phyloP scores from a whole-genome alignment of 176 grass and related monocot genomes.

The Oryza glaberrima region DNA sequence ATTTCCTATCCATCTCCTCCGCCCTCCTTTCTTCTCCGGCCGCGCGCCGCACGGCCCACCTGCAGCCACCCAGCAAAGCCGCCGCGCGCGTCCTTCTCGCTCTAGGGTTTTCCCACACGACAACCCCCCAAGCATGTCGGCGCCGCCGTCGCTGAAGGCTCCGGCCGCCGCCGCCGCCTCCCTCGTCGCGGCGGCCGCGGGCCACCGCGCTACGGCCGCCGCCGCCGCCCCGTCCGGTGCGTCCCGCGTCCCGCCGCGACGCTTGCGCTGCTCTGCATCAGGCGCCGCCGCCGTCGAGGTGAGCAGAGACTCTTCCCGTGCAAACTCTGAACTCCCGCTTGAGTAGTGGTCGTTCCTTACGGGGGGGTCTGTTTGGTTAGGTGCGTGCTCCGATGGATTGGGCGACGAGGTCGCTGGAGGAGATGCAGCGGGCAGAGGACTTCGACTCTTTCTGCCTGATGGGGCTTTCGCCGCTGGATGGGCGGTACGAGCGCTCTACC shows the following conservation, averaged over 20 bases:
- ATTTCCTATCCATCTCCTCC: background rate
- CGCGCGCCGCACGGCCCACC: background rate
- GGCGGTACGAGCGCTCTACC: constrained; percentile 57
- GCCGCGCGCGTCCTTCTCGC: background rate
- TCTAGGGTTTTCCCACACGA: constrained; percentile 38
- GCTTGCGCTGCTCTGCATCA: constrained; percentile 34
- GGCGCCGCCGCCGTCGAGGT: constrained; percentile 16
- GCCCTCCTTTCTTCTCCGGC: background rate
- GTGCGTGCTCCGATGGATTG: constrained; percentile 35
- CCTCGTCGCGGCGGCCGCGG: background rate
- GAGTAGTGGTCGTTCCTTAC: constrained; percentile 8
- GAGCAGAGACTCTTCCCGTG: background rate
- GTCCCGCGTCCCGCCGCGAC: background rate
- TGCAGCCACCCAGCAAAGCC: background rate
- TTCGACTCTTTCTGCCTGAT: constrained; percentile 60
- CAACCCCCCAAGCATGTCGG: constrained; percentile 31
- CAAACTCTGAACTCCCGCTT: background rate
- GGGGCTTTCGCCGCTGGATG: constrained; percentile 86
- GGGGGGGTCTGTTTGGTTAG: constrained; percentile 30
- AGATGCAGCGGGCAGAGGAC: constrained; percentile 31
- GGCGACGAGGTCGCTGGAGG: constrained; percentile 42
- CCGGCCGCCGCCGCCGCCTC: constrained; percentile 25
- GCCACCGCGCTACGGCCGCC: background rate
- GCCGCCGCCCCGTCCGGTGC: background rate
- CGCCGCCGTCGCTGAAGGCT: constrained; percentile 35